Evolutionary conservation across 1,139 yeast species (phyloP).

Genomic region (Kurtzmaniella quercitrusa): DNA sequence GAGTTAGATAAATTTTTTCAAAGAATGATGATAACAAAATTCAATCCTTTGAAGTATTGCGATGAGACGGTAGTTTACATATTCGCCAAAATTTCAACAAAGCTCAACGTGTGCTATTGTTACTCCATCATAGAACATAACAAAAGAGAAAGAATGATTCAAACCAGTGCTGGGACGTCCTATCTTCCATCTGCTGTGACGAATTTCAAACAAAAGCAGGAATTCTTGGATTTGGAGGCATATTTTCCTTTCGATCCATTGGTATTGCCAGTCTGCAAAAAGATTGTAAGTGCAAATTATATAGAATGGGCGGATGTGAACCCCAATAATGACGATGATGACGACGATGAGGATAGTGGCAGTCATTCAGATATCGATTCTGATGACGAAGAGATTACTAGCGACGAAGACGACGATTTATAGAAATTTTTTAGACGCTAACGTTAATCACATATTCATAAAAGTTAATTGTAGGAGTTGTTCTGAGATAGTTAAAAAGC

Average conservation of each 20-base stretch:
- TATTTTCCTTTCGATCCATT: slow-evolving; percentile 96
- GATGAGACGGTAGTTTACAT: slow-evolving; percentile 90
- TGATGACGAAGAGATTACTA: slow-evolving; percentile 30
- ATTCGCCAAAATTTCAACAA: slow-evolving; percentile 90
- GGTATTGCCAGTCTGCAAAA: slow-evolving; percentile 60
- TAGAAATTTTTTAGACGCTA: not conserved
- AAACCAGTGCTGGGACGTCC: slow-evolving; percentile 22
- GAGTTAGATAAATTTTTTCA: slow-evolving; percentile 83
- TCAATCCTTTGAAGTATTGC: slow-evolving; percentile 91
- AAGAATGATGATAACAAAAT: slow-evolving; percentile 77
- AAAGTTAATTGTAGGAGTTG: not conserved
- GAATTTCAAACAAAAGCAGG: slow-evolving; percentile 57
- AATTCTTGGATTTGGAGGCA: slow-evolving; percentile 82
- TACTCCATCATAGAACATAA: slow-evolving; percentile 91
- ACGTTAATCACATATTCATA: not conserved
- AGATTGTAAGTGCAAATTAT: slow-evolving; percentile 49
- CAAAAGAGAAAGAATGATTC: slow-evolving; percentile 58
- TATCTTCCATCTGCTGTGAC: slow-evolving; percentile 30
- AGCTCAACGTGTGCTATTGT: slow-evolving; percentile 87
- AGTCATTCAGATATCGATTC: slow-evolving; percentile 25
- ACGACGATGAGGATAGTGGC: slow-evolving; percentile 54
- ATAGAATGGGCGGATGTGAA: slow-evolving; percentile 72
- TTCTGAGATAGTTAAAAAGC: not conserved
- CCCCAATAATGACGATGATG: slow-evolving; percentile 51
- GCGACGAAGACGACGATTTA: slow-evolving; percentile 15